Conservation (phyloP, 2,329 filamentous ascomycete genomes). For the Claviceps quebecensis region DNA sequence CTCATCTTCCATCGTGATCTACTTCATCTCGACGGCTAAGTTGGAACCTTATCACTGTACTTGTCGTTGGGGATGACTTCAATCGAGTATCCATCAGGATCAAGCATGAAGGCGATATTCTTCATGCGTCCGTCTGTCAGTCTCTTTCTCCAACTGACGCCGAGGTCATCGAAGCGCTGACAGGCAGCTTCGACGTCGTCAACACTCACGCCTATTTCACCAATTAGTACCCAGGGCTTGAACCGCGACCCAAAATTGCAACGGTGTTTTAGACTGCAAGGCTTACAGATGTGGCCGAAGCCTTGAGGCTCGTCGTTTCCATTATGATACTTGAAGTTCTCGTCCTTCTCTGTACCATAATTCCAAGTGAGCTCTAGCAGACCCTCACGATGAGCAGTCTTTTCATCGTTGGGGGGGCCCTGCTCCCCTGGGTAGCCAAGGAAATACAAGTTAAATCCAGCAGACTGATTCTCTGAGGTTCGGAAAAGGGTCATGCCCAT, state of each 20-base stretch:
- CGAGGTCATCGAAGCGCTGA: slow-evolving; percentile 65
- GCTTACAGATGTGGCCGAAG: slow-evolving; percentile 81
- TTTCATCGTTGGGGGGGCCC: slow-evolving; percentile 35
- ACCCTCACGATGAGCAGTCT: slow-evolving; percentile 59
- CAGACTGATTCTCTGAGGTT: slow-evolving; percentile 53
- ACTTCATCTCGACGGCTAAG: neutral
- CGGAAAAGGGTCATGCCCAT: slow-evolving; percentile 78
- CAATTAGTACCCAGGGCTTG: slow-evolving; percentile 9
- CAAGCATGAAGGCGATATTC: slow-evolving; percentile 82
- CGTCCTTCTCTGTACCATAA: slow-evolving; percentile 72
- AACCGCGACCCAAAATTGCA: neutral
- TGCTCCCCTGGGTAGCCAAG: slow-evolving; percentile 58
- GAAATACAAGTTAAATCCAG: slow-evolving; percentile 85
- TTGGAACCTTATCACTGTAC: slow-evolving; percentile 12
- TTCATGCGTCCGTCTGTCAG: slow-evolving; percentile 87
- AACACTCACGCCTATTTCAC: slow-evolving; percentile 53
- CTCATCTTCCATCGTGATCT: neutral
- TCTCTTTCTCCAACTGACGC: slow-evolving; percentile 87
- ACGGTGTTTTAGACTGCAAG: neutral
- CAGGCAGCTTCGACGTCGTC: slow-evolving; percentile 85
- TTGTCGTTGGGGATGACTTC: slow-evolving; percentile 63
- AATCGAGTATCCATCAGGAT: slow-evolving; percentile 79
- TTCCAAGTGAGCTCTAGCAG: slow-evolving; percentile 84
- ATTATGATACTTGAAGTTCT: slow-evolving; percentile 74
- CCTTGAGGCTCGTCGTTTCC: slow-evolving; percentile 87